Evolutionary conservation across 2,329 filamentous ascomycete genomes (phyloP), one percentile per base, ranked within the genome.

Genomic region (Talaromyces albobiverticillius): DNA sequence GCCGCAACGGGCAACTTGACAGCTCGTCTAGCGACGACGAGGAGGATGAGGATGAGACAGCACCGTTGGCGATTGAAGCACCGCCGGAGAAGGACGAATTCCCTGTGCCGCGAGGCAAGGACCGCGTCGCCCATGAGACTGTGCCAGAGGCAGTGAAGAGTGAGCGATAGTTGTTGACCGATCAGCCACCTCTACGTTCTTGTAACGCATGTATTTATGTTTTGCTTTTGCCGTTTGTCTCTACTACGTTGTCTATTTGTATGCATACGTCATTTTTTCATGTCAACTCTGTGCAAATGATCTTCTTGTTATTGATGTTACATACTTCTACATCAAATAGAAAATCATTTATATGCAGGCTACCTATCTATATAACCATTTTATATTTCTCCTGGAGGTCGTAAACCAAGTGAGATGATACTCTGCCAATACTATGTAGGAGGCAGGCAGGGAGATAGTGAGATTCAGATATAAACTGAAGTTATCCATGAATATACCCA

Each of bases 21-120:
- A 56, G 36, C 14, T 52, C 26, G 62, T 63, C 45, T 48, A 49
- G 48, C 5, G 72, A 69, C 3, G 71, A 67, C 45, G 53, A 71
- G 18, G 70, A 71, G 18, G 70, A 71, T 14, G 70, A 75, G 9
- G 64, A 66, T 16, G 60, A 68, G 20, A 61, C 64, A 45, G 57
- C 55, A 3, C 63, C 60, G 26, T 60, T 66, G 16, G 62, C 67
- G 20, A 67, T 72, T 29, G 70, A 74, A 57, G 62, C 65, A 13
- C 60, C 69, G 54, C 59, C 62, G 31, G 26, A 5, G 32, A 51
- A 46, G 18, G 54, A 56, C 36, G 54, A 56, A 16, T 53, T 49
- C 20, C 49, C 49, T 14, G 51, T 52, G 22, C 13, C 43, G 22
- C 54, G 54, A 26, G 49, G 46, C 10, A 56, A 40, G 40, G 51